Evolutionary conservation across 352 stramenopile genomes (phyloP), one percentile per base, ranked within the genome.

Genomic region (Phytophthora palmivora): DNA sequence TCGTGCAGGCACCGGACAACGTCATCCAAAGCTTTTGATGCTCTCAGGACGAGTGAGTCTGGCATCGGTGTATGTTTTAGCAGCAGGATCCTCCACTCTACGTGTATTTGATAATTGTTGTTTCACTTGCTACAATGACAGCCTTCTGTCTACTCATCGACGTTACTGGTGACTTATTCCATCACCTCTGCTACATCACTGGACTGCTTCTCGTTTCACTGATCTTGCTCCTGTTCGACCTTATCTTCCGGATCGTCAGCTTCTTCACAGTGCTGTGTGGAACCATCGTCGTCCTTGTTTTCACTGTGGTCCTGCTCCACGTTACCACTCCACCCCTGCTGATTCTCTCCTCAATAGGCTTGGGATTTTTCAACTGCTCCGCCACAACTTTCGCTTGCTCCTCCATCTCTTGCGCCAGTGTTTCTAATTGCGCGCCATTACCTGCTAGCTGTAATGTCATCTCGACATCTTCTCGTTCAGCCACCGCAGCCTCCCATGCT

Each of bases 1-100:
- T 99, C 24, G 97, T 99, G 19, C 97, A 99, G 74, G 97, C 97
- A 28, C 97, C 97, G 6, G 50, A 84, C 41, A 74, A 96, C 15
- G 89, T 99, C 11, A 97, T 99, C n/a, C 59, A 65, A 92, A 58
- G 88, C 84, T 1, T 95, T 91, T 56, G 76, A 94, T 24, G 64
- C 64, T 11, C 28, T 84, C 44, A 78, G 38, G 72, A 70, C 4
- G 60, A 69, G 52, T 69, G 33, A 63, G 58, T 11, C 24, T 28
- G 6, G 6, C 24, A 6, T 6, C 24, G 6, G 24, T 6, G n/a
- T n/a, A n/a, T n/a, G 24, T 28, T 28, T 28, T 28, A 28, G 3
- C 24, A 28, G 6, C 24, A 28, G 24, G 24, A 11, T 24, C 21
- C 43, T 19, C 32, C 30, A n/a, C n/a, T n/a, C n/a, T n/a, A n/a